Conservation (phyloP, 2,329 filamentous ascomycete species). For the Xylaria multiplex region DNA sequence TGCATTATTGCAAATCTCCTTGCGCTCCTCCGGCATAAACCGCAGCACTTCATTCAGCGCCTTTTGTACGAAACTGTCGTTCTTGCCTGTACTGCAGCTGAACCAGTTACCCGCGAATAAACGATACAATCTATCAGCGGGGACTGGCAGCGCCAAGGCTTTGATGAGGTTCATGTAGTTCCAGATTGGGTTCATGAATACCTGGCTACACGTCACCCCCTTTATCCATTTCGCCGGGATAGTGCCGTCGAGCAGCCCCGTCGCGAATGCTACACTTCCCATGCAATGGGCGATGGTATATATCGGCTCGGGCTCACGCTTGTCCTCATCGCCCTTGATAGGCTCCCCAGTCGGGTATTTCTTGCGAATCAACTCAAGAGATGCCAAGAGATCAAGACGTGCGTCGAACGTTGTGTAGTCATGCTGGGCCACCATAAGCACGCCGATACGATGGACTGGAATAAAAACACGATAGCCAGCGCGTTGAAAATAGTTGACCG, state of each 20-base stretch:
- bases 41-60: slow-evolving; percentile 65
- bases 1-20: slow-evolving; percentile 70
- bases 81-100: slow-evolving; percentile 58
- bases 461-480: slow-evolving; percentile 70
- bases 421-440: slow-evolving; percentile 59
- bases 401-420: slow-evolving; percentile 69
- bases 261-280: slow-evolving; percentile 67
- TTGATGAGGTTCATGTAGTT: slow-evolving; percentile 66
- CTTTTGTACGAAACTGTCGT: slow-evolving; percentile 61
- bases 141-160: slow-evolving; percentile 58
- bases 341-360: slow-evolving; percentile 43
- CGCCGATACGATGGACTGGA: slow-evolving; percentile 67
- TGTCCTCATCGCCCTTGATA: not conserved
- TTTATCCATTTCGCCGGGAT: slow-evolving; percentile 66
- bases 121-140: slow-evolving; percentile 61
- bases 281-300: slow-evolving; percentile 72
- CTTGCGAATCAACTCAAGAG: slow-evolving; percentile 62
- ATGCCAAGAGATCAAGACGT: slow-evolving; percentile 67
- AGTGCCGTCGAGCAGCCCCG: slow-evolving; percentile 70
- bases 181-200: slow-evolving; percentile 72
- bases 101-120: slow-evolving; percentile 64
- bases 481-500: slow-evolving; percentile 69
- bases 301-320: slow-evolving; percentile 47
- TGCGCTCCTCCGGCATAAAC: slow-evolving; percentile 63
- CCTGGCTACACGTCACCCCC: slow-evolving; percentile 68